These are phyloP conservation scores for Thinopyrum elongatum DNA, from an alignment of 176 grass and related monocot species.

Conservation along the genomic window DNA sequence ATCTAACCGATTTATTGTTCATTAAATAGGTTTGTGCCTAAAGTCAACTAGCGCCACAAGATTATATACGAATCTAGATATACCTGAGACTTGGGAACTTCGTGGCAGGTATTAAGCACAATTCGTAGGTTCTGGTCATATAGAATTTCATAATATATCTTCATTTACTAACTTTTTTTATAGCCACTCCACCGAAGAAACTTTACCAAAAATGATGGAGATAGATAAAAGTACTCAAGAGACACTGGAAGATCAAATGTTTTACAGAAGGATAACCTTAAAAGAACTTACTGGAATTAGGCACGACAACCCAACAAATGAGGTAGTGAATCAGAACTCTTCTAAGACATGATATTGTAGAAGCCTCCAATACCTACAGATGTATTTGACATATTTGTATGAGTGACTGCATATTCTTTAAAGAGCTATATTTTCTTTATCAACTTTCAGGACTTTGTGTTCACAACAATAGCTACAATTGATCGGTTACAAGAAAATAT, in stretches of 20 bases:
- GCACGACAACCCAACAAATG: neutral
- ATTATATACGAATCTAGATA: too few species aligned
- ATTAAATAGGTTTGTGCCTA: too few species aligned
- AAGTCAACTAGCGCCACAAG: too few species aligned
- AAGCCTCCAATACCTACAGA: neutral
- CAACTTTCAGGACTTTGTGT: neutral
- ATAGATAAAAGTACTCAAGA: neutral
- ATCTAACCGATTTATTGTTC: too few species aligned
- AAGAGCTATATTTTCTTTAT: neutral
- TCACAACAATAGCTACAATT: neutral
- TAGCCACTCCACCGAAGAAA: neutral
- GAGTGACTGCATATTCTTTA: neutral
- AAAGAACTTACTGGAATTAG: neutral
- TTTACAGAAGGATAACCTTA: neutral
- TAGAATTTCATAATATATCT: too few species aligned
- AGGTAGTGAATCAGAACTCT: neutral
- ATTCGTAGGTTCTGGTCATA: too few species aligned
- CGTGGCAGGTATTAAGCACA: too few species aligned
- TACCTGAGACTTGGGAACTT: too few species aligned
- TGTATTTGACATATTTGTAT: neutral
- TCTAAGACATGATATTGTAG: neutral
- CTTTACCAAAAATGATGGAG: neutral
- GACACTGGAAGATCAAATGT: neutral
- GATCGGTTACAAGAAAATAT: neutral
- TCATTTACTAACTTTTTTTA: too few species aligned